A percentile compares a stretch with the other conserved stretches of the same genome.
These are phyloP conservation scores for Vanderwaltozyma verrucispora DNA, from an alignment of 805 yeast genomes.

Conservation along the genomic window DNA sequence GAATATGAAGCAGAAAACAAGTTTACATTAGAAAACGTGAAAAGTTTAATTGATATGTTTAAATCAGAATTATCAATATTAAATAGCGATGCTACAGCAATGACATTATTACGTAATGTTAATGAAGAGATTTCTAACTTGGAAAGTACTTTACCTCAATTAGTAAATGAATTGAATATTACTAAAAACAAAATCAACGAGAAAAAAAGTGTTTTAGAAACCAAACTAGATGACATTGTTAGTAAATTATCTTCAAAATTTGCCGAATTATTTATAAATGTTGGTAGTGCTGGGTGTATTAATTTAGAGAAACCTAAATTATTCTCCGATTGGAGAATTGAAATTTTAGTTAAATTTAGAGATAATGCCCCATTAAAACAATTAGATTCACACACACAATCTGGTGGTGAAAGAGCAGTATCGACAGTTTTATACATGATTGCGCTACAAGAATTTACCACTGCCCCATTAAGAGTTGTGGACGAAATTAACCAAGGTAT, in stretches of 20 bases:
- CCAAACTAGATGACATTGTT: slow-evolving; percentile 44
- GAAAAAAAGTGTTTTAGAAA: slow-evolving; percentile 47
- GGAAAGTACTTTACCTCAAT: slow-evolving; percentile 15
- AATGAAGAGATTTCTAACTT: slow-evolving; percentile 17
- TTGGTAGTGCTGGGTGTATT: slow-evolving; percentile 86
- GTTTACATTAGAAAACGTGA: slow-evolving; percentile 32
- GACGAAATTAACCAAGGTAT: slow-evolving; percentile 99
- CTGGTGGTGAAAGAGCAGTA: slow-evolving; percentile 97
- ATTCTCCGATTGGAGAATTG: slow-evolving; percentile 73
- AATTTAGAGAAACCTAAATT: slow-evolving; percentile 36
- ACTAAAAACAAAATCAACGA: slow-evolving; percentile 31
- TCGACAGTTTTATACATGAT: slow-evolving; percentile 85
- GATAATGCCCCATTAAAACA: slow-evolving; percentile 59
- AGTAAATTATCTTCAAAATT: slow-evolving; percentile 52
- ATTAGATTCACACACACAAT: slow-evolving; percentile 79
- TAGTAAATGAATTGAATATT: slow-evolving; percentile 10
- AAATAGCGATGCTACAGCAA: slow-evolving; percentile 31
- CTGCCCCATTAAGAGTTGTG: slow-evolving; percentile 87
- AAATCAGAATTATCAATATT: slow-evolving; percentile 35
- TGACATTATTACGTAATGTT: slow-evolving; percentile 22
- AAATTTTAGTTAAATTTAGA: slow-evolving; percentile 78
- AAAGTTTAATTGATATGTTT: slow-evolving; percentile 34
- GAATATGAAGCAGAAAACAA: slow-evolving; percentile 27
- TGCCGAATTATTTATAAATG: slow-evolving; percentile 51
- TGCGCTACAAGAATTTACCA: slow-evolving; percentile 79